Evolutionary conservation across 2,329 filamentous ascomycete genomes (phyloP).

Genomic region (Didymella pinodella): DNA sequence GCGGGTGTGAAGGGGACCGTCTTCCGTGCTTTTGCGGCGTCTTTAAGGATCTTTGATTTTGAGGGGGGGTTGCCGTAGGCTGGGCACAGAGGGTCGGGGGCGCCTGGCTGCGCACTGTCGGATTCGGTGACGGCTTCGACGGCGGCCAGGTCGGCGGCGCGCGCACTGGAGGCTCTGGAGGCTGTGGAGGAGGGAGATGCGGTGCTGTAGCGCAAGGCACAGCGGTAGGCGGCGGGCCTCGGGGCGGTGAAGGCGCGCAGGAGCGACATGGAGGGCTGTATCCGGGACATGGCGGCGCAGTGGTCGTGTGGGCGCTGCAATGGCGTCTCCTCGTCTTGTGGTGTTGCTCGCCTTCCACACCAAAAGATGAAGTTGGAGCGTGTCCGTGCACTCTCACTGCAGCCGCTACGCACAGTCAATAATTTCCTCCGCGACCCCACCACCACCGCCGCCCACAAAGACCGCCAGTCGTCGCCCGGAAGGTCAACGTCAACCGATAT

Average conservation of each 20-base stretch:
- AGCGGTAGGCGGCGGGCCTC: slow-evolving; percentile 5
- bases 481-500: slow-evolving; percentile 3
- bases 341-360: slow-evolving; percentile 28
- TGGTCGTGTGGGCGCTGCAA: neutral
- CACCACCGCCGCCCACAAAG: slow-evolving; percentile 26
- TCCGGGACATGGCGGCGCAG: slow-evolving; percentile 43
- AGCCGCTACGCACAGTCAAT: slow-evolving; percentile 48
- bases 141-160: slow-evolving; percentile 44
- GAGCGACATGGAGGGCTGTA: slow-evolving; percentile 50
- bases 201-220: slow-evolving; percentile 24
- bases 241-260: slow-evolving; percentile 47
- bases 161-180: slow-evolving; percentile 24
- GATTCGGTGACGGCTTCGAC: slow-evolving; percentile 46
- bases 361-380: slow-evolving; percentile 48
- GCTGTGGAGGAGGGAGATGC: slow-evolving; percentile 37
- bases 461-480: slow-evolving; percentile 25
- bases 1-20: slow-evolving; percentile 22
- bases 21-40: slow-evolving; percentile 9
- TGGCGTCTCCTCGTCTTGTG: slow-evolving; percentile 5
- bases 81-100: slow-evolving; percentile 27
- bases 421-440: slow-evolving; percentile 35
- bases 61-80: slow-evolving; percentile 11
- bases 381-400: slow-evolving; percentile 2
- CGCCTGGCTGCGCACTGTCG: slow-evolving; percentile 41
- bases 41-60: slow-evolving; percentile 16